These are phyloP conservation scores for Trichosporon inkin DNA, from an alignment of 1,284 basidiomycete species.

Conservation along the genomic window DNA sequence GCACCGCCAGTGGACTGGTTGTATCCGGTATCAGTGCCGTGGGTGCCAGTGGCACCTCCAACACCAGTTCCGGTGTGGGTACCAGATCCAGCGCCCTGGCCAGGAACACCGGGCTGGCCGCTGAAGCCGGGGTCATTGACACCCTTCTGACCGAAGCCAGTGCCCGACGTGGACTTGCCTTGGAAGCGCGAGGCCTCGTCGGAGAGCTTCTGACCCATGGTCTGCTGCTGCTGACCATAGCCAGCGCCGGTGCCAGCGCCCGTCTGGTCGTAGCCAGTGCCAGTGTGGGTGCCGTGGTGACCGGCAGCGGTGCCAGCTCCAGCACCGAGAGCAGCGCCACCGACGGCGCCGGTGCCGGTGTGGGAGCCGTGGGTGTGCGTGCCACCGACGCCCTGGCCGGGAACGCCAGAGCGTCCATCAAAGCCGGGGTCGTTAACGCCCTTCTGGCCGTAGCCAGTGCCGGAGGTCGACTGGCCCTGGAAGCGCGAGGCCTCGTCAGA, in stretches of 20 bases:
- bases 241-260: too few species aligned
- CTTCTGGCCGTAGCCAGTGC: slow-evolving; percentile 3
- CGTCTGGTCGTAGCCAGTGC: background rate
- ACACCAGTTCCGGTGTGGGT: background rate
- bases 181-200: background rate
- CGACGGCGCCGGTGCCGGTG: background rate
- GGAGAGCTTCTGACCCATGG: background rate
- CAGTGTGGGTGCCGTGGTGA: background rate
- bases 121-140: background rate
- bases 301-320: background rate
- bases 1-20: background rate
- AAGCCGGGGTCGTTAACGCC: slow-evolving; percentile 1
- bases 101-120: background rate
- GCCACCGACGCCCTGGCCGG: background rate
- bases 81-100: background rate
- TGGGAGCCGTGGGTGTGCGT: background rate
- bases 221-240: background rate
- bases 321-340: background rate
- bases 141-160: background rate
- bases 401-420: background rate
- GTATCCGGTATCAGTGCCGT: background rate
- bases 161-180: background rate
- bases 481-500: background rate
- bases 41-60: background rate
- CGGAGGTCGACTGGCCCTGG: background rate